Base-by-base conservation (phyloP, 306 rosid species). In the Castanea crenata region DNA sequence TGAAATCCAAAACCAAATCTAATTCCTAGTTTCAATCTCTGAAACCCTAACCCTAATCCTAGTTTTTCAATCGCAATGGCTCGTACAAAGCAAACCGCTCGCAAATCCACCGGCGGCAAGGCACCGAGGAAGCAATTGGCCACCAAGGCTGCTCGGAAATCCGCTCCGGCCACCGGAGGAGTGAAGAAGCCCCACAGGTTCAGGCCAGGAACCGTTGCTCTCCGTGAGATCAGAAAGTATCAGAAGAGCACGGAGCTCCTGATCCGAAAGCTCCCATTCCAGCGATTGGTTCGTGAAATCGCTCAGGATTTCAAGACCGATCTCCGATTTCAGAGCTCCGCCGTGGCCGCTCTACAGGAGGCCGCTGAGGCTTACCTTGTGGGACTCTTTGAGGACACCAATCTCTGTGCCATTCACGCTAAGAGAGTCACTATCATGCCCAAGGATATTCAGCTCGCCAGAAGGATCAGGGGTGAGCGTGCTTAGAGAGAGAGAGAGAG, bases 101-200 rank as follows among this genome's bases (percentile, higher is more conserved):
- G 85, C 25, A 81, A 81, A 3, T 81, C 85, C 77, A 81, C 85
- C 27, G 85, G 85, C 2, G 80, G 85, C 13, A 81, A 81, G 71
- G 85, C 85, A 0, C 85, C 85, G 6, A 74, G 85, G 31, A 81
- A 81, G 80, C 85, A 81, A 69, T 29, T 81, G n/a, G 85, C 85
- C 35, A 81, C 85, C 44, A 81, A 81, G 77, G 85, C 85, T 0
- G 85, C 85, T 0, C n/a, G 85, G 8, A 81, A 81, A 74, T 81
- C 85, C 0, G 85, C 85, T 25, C 85, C 85, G 61, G 85, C 85
- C 5, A 81, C 85, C 18, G 85, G 85, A 0, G 85, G 85, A 76
- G 85, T 81, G 77, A 81, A 81, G 81, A 81, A 81, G 81, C 85
- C 85, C 4, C 85, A 81, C 74, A 12, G 85, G 1, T 81, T 81